A percentile compares a stretch with the other conserved stretches of the same genome.
phyloP scores from a whole-genome alignment of 169 alveolate species.

The Plasmodium vivax region DNA sequence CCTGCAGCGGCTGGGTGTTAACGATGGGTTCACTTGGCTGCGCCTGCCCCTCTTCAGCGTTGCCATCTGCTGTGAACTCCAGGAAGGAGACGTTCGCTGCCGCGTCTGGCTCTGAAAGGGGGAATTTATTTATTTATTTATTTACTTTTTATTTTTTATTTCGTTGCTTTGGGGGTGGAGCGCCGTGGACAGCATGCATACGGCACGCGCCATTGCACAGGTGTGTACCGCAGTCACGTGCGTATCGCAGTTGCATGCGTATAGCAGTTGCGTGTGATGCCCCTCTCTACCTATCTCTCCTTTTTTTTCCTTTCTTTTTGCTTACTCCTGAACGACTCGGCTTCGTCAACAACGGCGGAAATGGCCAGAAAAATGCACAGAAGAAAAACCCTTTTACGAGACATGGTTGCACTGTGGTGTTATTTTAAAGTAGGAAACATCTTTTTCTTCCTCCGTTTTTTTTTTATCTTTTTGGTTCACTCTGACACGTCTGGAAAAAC shows the following conservation, averaged over 20 bases:
- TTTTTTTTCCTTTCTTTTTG: not conserved
- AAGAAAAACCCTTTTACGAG: slow-evolving; percentile 36
- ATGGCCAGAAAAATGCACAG: slow-evolving; percentile 42
- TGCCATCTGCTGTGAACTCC: not conserved
- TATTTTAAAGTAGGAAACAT: slow-evolving; percentile 44
- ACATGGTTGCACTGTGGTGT: slow-evolving; percentile 18
- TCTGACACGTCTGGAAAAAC: not conserved
- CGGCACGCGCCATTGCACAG: not conserved
- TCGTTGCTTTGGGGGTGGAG: not conserved
- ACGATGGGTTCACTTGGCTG: not conserved
- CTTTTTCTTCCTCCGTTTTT: not conserved
- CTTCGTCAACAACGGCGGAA: slow-evolving; percentile 27
- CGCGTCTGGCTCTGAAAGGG: not conserved
- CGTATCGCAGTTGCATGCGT: no score
- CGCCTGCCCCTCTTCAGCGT: not conserved
- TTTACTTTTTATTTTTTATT: not conserved
- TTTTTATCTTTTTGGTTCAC: not conserved
- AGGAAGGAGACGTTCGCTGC: slow-evolving; percentile 13
- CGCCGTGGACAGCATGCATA: not conserved
- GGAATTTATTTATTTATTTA: not conserved
- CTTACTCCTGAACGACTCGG: slow-evolving; percentile 20
- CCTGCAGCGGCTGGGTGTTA: slow-evolving; percentile 25
- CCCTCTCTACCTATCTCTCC: not conserved
- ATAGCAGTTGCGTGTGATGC: not conserved
- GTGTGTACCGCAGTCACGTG: not conserved